A percentile compares a stretch with the other conserved stretches of the same genome.
Evolutionary conservation across 1,284 basidiomycete species (phyloP).

Genomic region (Sporisorium exsertum): DNA sequence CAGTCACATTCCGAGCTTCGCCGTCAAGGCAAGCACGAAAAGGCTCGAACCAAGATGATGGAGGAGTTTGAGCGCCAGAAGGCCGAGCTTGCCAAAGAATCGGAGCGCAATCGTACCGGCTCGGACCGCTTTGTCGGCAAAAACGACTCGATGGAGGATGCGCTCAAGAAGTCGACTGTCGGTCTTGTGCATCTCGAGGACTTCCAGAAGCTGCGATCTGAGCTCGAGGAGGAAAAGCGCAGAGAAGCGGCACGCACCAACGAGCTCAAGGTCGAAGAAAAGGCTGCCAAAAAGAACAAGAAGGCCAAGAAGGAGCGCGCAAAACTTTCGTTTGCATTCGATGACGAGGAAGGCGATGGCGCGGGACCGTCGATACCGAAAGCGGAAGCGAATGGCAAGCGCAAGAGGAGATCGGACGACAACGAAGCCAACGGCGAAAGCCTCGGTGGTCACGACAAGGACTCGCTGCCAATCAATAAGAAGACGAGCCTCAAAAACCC

Average conservation of each 20-base stretch:
- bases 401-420: constrained; percentile 44
- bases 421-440: constrained; percentile 12
- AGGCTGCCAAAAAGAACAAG: constrained; percentile 74
- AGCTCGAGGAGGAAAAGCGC: constrained; percentile 90
- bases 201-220: constrained; percentile 80
- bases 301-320: constrained; percentile 88
- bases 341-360: constrained; percentile 53
- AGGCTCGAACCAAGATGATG: constrained; percentile 61
- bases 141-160: constrained; percentile 93
- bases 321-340: constrained; percentile 83
- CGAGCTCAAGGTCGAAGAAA: constrained; percentile 45
- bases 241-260: constrained; percentile 80
- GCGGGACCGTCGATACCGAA: constrained; percentile 18
- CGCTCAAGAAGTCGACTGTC: constrained; percentile 90
- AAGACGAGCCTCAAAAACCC: constrained; percentile 86
- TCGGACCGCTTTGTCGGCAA: constrained; percentile 88
- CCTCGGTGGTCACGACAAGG: constrained; percentile 3
- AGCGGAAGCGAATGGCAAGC: constrained; percentile 51
- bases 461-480: constrained; percentile 71
- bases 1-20: constrained; percentile 53
- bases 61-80: constrained; percentile 91
- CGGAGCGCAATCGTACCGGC: constrained; percentile 65
- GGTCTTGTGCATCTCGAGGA: constrained; percentile 93
- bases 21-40: constrained; percentile 56
- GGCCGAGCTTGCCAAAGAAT: constrained; percentile 76